Evolutionary conservation across 2,329 filamentous ascomycete genomes (phyloP).

Genomic region (Penicillium olsonii): DNA sequence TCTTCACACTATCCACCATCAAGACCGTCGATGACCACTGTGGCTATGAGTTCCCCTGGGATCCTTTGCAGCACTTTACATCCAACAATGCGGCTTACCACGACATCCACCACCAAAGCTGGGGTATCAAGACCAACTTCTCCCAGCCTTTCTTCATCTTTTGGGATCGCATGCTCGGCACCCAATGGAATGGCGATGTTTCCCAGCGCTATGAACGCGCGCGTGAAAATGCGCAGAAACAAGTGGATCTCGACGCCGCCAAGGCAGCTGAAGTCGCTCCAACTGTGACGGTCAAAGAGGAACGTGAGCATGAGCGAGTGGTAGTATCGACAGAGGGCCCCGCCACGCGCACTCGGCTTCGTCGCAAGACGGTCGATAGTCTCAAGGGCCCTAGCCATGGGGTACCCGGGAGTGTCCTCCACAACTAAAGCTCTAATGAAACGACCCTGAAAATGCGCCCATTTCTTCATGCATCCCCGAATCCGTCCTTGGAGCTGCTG

Average conservation of each 20-base stretch:
- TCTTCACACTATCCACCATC: conserved; percentile 85
- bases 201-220: conserved; percentile 60
- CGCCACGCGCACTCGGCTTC: conserved; percentile 34
- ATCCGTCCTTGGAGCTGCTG: conserved; percentile 31
- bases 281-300: conserved; percentile 2
- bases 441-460: conserved; percentile 11
- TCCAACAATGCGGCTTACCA: conserved; percentile 97
- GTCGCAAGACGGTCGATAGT: conserved; percentile 40
- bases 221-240: conserved; percentile 57
- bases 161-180: conserved; percentile 83
- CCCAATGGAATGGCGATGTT: conserved; percentile 75
- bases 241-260: conserved; percentile 51
- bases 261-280: conserved; percentile 30
- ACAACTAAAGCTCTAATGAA: conserved; percentile 28
- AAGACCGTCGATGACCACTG: conserved; percentile 99
- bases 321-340: conserved; percentile 29
- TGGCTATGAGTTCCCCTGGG: conserved; percentile 93
- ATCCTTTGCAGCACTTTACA: conserved; percentile 87
- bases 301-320: conserved; percentile 23
- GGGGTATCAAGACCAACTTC: conserved; percentile 80
- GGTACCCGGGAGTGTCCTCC: conserved; percentile 43
- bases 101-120: conserved; percentile 97
- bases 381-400: conserved; percentile 40
- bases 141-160: conserved; percentile 73
- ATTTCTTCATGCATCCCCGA: conserved; percentile 18